These are phyloP conservation scores for Crepidotus variabilis DNA, from an alignment of 768 basidiomycete genomes.

Conservation along the genomic window DNA sequence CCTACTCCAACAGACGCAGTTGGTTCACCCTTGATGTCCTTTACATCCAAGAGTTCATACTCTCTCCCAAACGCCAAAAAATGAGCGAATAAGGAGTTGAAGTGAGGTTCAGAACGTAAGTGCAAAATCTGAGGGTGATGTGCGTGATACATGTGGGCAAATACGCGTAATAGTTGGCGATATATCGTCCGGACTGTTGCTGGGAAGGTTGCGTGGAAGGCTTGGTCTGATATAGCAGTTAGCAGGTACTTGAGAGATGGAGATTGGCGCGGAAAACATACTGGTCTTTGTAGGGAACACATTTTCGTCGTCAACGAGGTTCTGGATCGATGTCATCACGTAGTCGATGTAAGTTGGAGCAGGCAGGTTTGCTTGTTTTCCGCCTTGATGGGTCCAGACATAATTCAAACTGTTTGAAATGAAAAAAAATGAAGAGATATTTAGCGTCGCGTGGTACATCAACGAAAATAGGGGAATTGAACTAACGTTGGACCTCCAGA, in stretches of 20 bases:
- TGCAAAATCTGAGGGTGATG: slow-evolving; percentile 92
- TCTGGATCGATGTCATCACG: slow-evolving; percentile 96
- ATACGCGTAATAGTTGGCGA: slow-evolving; percentile 93
- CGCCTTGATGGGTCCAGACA: slow-evolving; percentile 90
- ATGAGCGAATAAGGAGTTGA: slow-evolving; percentile 97
- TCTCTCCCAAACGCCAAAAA: slow-evolving; percentile 95
- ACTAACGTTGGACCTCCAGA: slow-evolving; percentile 81
- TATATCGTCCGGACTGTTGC: slow-evolving; percentile 91
- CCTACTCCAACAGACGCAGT: slow-evolving; percentile 68
- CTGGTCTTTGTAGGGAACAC: slow-evolving; percentile 96
- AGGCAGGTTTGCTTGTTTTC: slow-evolving; percentile 81
- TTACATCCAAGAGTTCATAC: slow-evolving; percentile 86
- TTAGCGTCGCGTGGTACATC: no score
- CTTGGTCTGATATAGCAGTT: slow-evolving; percentile 50
- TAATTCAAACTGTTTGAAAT: slow-evolving; percentile 70
- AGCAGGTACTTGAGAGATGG: not conserved
- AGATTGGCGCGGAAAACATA: slow-evolving; percentile 28
- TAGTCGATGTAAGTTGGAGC: slow-evolving; percentile 98
- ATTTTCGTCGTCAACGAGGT: slow-evolving; percentile 89
- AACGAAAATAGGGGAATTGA: not conserved
- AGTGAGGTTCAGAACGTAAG: slow-evolving; percentile 90
- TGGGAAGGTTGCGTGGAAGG: slow-evolving; percentile 87
- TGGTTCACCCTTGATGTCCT: slow-evolving; percentile 76
- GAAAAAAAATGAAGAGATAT: not conserved
- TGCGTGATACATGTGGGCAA: slow-evolving; percentile 95